Base-by-base conservation (phyloP, 164 flowering plant species). In the Houttuynia cordata region DNA sequence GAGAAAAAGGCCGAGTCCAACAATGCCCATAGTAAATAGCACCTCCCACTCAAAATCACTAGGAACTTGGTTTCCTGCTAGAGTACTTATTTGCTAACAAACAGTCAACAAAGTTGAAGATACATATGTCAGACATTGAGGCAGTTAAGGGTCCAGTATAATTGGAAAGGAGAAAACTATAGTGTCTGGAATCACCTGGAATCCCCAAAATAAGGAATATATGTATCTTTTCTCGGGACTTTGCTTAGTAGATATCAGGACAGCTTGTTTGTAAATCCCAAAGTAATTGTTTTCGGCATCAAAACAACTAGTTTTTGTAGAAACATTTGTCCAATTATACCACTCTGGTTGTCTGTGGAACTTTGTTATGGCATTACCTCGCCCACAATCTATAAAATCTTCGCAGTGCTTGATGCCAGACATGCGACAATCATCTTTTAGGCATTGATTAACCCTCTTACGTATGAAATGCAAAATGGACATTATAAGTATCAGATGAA, bases 201-300 rank as follows among this genome's bases (percentile, higher is more conserved):
- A 91, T 25, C 97, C 97, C 97, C 97, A 91, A 63, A 88, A 88
- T 40, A 88, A 66, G 41, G 96, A 83, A 69, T 86, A 91, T 9
- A 75, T 55, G 57, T 91, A 91, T 83, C 88, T 83, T 23, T 71
- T 79, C 41, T 68, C 7, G 0, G 75, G 39, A 61, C 73, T 79
- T 9, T 10, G 22, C 37, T 73, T 21, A 15, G 80, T 74, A 51
- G 91, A 79, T 54, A 91, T 78, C 41, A 66, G 71, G 62, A 88
- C 91, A 64, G 84, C 85, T 66, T 77, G 62, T 5, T 0, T 1
- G 47, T 91, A 91, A 56, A 91, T 88, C 62, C 97, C 97, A 72
- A 86, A 91, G 20, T 51, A 49, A 18, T 60, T 71, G 50, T 42
- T 45, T 45, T 45, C 30, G 0, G 34, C 24, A 3, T 40, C 20